These are phyloP conservation scores for Apostasia shenzhenica DNA, from an alignment of 106 monocot species.

Conservation along the genomic window DNA sequence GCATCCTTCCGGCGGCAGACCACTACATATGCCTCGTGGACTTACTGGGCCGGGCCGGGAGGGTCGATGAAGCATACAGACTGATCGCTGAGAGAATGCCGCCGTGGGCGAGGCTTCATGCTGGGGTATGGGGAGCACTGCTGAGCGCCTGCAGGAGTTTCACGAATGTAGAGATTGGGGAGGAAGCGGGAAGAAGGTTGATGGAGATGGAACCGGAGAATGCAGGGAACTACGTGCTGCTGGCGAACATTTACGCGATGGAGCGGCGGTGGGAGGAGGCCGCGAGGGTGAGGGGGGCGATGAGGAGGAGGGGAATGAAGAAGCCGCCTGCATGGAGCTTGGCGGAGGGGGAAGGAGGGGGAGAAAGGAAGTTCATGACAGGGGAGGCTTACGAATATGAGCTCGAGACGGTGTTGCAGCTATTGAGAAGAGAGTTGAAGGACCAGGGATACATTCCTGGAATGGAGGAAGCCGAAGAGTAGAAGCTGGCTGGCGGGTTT, in stretches of 20 bases:
- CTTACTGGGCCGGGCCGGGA: slow-evolving; percentile 32
- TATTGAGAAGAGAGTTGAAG: slow-evolving; percentile 25
- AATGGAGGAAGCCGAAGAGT: slow-evolving; percentile 3
- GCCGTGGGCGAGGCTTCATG: slow-evolving; percentile 5
- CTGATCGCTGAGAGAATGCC: slow-evolving; percentile 17
- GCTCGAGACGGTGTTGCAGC: slow-evolving; percentile 11
- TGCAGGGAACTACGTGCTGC: slow-evolving; percentile 31
- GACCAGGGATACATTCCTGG: slow-evolving; percentile 12
- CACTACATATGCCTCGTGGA: slow-evolving; percentile 39
- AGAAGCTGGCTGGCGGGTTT: background rate
- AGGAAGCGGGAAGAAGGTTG: slow-evolving; percentile 16
- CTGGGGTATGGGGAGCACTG: slow-evolving; percentile 30
- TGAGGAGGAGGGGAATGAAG: slow-evolving; percentile 25
- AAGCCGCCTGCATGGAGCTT: slow-evolving; percentile 38
- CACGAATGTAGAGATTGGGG: slow-evolving; percentile 22
- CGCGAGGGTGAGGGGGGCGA: slow-evolving; percentile 20
- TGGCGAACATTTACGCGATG: slow-evolving; percentile 36
- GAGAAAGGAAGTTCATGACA: slow-evolving; percentile 19
- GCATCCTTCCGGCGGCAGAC: slow-evolving; percentile 17
- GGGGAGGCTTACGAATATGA: slow-evolving; percentile 12
- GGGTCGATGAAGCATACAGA: slow-evolving; percentile 28
- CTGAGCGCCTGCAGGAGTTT: slow-evolving; percentile 32
- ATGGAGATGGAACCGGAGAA: slow-evolving; percentile 35
- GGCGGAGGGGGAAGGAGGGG: slow-evolving; percentile 17
- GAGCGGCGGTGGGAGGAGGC: slow-evolving; percentile 19